Evolutionary conservation across 768 basidiomycete species (phyloP).

Genomic region (Xerocomellus amylosporus): DNA sequence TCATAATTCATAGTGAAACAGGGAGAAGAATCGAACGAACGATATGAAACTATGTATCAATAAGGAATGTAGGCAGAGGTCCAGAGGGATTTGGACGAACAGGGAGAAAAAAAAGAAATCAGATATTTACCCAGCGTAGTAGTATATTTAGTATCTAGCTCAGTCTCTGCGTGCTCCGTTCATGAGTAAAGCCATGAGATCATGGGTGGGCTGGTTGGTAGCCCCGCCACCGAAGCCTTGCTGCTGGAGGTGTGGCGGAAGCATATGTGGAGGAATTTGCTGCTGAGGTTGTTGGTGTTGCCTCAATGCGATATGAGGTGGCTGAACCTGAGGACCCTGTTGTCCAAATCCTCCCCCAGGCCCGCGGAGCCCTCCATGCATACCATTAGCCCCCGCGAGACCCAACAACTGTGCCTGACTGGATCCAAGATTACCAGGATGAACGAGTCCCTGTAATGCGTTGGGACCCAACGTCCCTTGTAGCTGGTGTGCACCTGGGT

Average conservation of each 20-base stretch:
- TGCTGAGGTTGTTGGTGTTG: conserved; percentile 41
- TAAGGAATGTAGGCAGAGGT: conserved; percentile 31
- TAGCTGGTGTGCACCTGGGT: conserved; percentile 45
- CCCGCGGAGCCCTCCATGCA: conserved; percentile 45
- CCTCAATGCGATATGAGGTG: conserved; percentile 31
- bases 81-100: conserved; percentile 17
- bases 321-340: conserved; percentile 32
- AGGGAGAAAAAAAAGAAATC: conserved; percentile 12
- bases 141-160: conserved; percentile 26
- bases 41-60: conserved; percentile 31
- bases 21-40: conserved; percentile 17
- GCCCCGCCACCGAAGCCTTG: conserved; percentile 46
- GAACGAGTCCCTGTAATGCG: conserved; percentile 51
- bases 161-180: conserved; percentile 66
- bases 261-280: conserved; percentile 52
- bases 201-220: conserved; percentile 60
- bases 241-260: conserved; percentile 61
- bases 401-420: conserved; percentile 46
- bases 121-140: conserved; percentile 7
- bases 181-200: conserved; percentile 84
- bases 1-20: conserved; percentile 29
- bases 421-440: conserved; percentile 52
- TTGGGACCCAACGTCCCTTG: conserved; percentile 47
- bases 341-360: conserved; percentile 42
- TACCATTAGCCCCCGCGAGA: conserved; percentile 44